Evolutionary conservation across 768 basidiomycete species (phyloP), one percentile per base, ranked within the genome.

Genomic region (Cystofilobasidium ferigula): DNA sequence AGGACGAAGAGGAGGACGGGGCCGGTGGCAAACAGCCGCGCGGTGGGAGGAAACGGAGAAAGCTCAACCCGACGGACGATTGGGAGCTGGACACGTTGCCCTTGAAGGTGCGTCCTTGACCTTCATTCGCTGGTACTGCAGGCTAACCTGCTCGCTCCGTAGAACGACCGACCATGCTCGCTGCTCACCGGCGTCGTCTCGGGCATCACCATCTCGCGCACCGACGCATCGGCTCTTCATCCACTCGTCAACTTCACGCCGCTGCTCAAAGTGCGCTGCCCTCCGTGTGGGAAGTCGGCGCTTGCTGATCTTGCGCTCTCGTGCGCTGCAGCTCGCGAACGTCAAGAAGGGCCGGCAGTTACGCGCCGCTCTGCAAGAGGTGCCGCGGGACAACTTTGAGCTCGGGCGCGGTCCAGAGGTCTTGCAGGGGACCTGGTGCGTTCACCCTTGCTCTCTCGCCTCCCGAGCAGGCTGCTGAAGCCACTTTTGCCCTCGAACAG

Each of bases 281-380:
- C 30, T 9, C 7, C 6, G 10, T 45, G 6, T 32, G 24, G 6
- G 26, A 53, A n/a, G n/a, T n/a, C n/a, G n/a, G n/a, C 30, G 4
- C 16, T 32, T 20, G 7, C 13, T 32, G 28, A 30, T 28, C 30
- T 20, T 4, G 10, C 40, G 10, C 10, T 42, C 16, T 54, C 51
- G 13, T 18, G 26, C 16, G 18, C 20, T 32, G 10, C 28, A 54
- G 51, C 51, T 54, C 18, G 51, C 28, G 2, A 32, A 32, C 30
- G 51, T 54, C 51, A 54, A 54, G 51, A 54, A 54, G 30, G 51
- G 51, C 30, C 26, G 14, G 51, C 51, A 28, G 26, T 28, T 54
- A 6, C 51, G 30, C 1, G 20, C 14, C 18, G 51, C 26, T 2
- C 30, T 54, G 28, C 51, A 28, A 13, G 10, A 26, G 7, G 30